Conservation (phyloP, 345 rosid genomes). For the Populus tremula region DNA sequence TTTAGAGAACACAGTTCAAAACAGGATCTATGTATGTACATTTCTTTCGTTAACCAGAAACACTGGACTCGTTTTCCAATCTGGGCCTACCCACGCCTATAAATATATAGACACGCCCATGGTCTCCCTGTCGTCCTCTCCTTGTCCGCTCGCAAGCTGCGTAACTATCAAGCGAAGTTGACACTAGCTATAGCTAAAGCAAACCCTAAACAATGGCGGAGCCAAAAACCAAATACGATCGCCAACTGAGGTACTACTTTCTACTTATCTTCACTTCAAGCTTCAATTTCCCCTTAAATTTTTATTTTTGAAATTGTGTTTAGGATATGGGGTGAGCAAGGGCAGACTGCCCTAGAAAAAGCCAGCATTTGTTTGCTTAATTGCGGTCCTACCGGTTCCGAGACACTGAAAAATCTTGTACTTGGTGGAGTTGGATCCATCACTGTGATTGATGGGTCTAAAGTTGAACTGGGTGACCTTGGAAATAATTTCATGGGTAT, state of each 20-base stretch:
- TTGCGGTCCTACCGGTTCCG: slow-evolving; percentile 98
- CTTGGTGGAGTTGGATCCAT: slow-evolving; percentile 96
- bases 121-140: too few relatives aligned
- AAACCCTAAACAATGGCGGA: slow-evolving; percentile 55
- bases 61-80: not conserved
- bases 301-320: not conserved
- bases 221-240: slow-evolving; percentile 86
- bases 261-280: too few relatives aligned
- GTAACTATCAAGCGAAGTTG: slow-evolving; percentile 1
- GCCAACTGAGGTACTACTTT: slow-evolving; percentile 73
- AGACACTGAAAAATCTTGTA: slow-evolving; percentile 90
- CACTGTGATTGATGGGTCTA: slow-evolving; percentile 89
- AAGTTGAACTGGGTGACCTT: slow-evolving; percentile 81
- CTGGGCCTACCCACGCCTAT: too few relatives aligned
- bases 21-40: not conserved
- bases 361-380: slow-evolving; percentile 92
- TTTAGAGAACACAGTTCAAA: too few relatives aligned
- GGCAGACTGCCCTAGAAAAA: slow-evolving; percentile 81
- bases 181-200: too few relatives aligned
- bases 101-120: too few relatives aligned
- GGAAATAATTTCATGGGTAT: slow-evolving; percentile 97
- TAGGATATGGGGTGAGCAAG: slow-evolving; percentile 98
- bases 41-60: not conserved
- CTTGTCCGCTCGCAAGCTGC: not conserved
- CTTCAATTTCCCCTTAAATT: too few relatives aligned